Evolutionary conservation across 2,329 filamentous ascomycete species (phyloP).

Genomic region (Clathrospora elynae): DNA sequence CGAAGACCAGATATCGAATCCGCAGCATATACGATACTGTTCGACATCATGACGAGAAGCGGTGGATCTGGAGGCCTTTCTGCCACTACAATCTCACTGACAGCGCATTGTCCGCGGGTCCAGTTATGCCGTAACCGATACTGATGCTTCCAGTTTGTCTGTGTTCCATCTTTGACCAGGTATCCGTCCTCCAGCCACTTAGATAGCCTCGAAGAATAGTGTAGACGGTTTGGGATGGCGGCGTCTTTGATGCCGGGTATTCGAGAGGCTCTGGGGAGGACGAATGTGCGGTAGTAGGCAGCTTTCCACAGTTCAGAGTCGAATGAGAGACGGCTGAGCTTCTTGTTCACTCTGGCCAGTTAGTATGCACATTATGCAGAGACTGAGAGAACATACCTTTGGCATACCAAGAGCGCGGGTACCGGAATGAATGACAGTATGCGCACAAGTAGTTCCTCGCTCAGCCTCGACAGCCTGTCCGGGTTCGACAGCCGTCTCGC

Average conservation of each 20-base stretch:
- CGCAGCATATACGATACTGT: constrained; percentile 77
- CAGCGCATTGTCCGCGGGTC: constrained; percentile 78
- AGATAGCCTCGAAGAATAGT: constrained; percentile 61
- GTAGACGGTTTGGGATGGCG: constrained; percentile 46
- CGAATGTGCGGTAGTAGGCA: constrained; percentile 85
- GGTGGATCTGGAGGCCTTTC: constrained; percentile 60
- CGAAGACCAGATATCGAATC: constrained; percentile 72
- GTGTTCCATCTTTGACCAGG: constrained; percentile 56
- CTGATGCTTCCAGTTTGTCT: constrained; percentile 82
- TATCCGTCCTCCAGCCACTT: constrained; percentile 67
- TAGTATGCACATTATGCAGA: neutral
- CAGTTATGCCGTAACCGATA: constrained; percentile 92
- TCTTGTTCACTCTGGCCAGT: constrained; percentile 67
- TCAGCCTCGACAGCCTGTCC: constrained; percentile 74
- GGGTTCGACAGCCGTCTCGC: constrained; percentile 47
- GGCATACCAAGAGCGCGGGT: constrained; percentile 67
- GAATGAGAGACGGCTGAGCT: constrained; percentile 71
- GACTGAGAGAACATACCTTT: constrained; percentile 55
- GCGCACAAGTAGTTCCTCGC: constrained; percentile 85
- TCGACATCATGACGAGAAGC: constrained; percentile 75
- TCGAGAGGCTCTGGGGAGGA: constrained; percentile 76
- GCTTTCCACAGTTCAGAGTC: constrained; percentile 92
- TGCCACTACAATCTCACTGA: constrained; percentile 74
- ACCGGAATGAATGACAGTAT: constrained; percentile 79
- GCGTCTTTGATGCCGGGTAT: constrained; percentile 68